Conservation (phyloP, 2,329 filamentous ascomycete species). For the Periconia digitata region DNA sequence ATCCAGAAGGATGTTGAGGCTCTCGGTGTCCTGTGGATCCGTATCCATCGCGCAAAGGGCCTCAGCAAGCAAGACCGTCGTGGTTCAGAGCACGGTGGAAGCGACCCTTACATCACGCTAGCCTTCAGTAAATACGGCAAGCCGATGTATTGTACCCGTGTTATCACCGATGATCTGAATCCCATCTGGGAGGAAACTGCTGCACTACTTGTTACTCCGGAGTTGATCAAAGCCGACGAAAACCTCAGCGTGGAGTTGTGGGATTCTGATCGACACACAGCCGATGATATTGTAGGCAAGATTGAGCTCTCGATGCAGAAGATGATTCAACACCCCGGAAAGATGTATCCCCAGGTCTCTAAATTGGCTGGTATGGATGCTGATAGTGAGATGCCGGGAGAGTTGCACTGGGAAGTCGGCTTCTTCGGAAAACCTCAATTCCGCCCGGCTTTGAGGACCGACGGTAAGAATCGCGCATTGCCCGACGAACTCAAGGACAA, state of each 20-base stretch:
- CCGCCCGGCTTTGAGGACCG: slow-evolving; percentile 78
- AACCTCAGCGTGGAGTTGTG: slow-evolving; percentile 91
- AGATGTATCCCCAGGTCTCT: slow-evolving; percentile 88
- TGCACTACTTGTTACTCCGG: slow-evolving; percentile 81
- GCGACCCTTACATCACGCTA: slow-evolving; percentile 93
- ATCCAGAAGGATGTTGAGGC: slow-evolving; percentile 88
- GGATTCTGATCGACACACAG: slow-evolving; percentile 85
- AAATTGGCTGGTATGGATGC: slow-evolving; percentile 81
- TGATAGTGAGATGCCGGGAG: slow-evolving; percentile 85
- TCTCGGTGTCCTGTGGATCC: slow-evolving; percentile 86
- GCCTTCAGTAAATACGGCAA: slow-evolving; percentile 96
- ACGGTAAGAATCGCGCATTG: slow-evolving; percentile 79
- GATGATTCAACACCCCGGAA: slow-evolving; percentile 89
- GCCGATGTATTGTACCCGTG: slow-evolving; percentile 94
- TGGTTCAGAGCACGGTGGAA: slow-evolving; percentile 82
- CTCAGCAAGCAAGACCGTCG: slow-evolving; percentile 89
- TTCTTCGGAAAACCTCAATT: slow-evolving; percentile 93
- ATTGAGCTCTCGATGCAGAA: slow-evolving; percentile 92
- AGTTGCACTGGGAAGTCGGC: slow-evolving; percentile 94
- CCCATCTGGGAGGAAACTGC: slow-evolving; percentile 89
- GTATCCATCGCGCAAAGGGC: slow-evolving; percentile 83
- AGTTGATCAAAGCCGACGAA: slow-evolving; percentile 91
- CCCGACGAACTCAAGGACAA: slow-evolving; percentile 73
- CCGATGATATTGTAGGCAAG: slow-evolving; percentile 94
- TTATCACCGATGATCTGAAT: slow-evolving; percentile 92